Percentiles rank a stretch among this genome's conserved stretches.
These are phyloP conservation scores for Entomophthora muscae DNA, from an alignment of 371 early-diverging fungal species.

Conservation along the genomic window DNA sequence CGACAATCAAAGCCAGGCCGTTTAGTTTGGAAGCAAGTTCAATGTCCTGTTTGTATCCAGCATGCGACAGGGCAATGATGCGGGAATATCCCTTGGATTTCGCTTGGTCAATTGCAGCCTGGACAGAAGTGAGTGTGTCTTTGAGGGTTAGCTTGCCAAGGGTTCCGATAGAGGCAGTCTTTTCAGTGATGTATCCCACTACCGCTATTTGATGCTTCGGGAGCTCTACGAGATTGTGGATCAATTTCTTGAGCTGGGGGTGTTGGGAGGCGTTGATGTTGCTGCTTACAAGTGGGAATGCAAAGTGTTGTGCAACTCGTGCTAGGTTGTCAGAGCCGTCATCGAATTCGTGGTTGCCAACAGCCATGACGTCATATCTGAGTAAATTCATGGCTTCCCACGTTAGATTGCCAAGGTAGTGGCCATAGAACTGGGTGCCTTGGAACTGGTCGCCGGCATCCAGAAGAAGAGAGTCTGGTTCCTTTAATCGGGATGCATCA, in stretches of 20 bases:
- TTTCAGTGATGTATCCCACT: constrained; percentile 43
- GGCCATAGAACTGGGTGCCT: constrained; percentile 35
- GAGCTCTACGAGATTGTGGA: constrained; percentile 45
- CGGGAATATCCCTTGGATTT: constrained; percentile 34
- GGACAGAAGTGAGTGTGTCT: constrained; percentile 30
- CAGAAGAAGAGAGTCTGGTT: constrained; percentile 23
- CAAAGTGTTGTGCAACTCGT: constrained; percentile 24
- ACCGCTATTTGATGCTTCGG: constrained; percentile 37
- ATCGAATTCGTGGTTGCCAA: too few species aligned
- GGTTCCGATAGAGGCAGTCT: constrained; percentile 33
- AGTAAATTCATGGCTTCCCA: too few species aligned
- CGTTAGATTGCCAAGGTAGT: constrained; percentile 30
- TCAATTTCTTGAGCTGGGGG: constrained; percentile 20
- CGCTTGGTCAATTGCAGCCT: constrained; percentile 31
- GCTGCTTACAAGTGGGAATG: constrained; percentile 40
- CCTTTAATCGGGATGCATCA: constrained; percentile 20
- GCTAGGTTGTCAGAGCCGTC: constrained; percentile 33
- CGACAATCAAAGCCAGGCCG: too few species aligned
- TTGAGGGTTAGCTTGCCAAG: constrained; percentile 23
- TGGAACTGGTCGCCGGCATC: constrained; percentile 49
- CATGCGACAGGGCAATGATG: constrained; percentile 43
- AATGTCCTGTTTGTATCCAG: constrained; percentile 41
- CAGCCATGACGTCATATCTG: constrained; percentile 31
- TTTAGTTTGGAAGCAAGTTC: constrained; percentile 29
- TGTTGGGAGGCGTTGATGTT: constrained; percentile 29